These are phyloP conservation scores for Hyaloscypha variabilis DNA, from an alignment of 495 filamentous ascomycete species.

Conservation along the genomic window DNA sequence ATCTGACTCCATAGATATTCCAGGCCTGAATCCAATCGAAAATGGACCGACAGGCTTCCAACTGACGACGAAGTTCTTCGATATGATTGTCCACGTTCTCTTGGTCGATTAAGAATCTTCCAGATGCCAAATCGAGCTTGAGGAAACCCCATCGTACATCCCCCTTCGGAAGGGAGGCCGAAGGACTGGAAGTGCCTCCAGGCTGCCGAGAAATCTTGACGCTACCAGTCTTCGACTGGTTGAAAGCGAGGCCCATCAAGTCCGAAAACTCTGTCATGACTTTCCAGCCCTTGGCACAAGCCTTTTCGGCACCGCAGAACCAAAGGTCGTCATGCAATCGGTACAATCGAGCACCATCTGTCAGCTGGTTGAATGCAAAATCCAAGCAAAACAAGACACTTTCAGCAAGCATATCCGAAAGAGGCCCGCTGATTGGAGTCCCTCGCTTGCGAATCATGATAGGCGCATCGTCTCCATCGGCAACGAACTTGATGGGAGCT, in stretches of 20 bases:
- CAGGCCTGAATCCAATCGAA: constrained; percentile 66
- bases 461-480: constrained; percentile 48
- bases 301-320: constrained; percentile 62
- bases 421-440: constrained; percentile 57
- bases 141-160: constrained; percentile 69
- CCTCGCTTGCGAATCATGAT: constrained; percentile 50
- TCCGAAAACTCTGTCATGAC: constrained; percentile 54
- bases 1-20: constrained; percentile 61
- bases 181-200: constrained; percentile 21
- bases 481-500: constrained; percentile 58
- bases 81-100: constrained; percentile 62
- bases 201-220: constrained; percentile 36
- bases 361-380: constrained; percentile 61
- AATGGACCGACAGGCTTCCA: constrained; percentile 55
- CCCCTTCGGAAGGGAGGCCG: constrained; percentile 48
- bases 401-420: constrained; percentile 64
- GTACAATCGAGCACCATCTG: constrained; percentile 53
- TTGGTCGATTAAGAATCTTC: constrained; percentile 64
- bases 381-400: constrained; percentile 66
- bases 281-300: constrained; percentile 56
- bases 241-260: constrained; percentile 58
- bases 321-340: constrained; percentile 70
- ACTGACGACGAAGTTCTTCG: constrained; percentile 59
- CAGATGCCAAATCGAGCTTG: constrained; percentile 52
- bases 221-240: constrained; percentile 59